phyloP scores from a whole-genome alignment of 1,284 basidiomycete species.

The Moesziomyces antarcticus region DNA sequence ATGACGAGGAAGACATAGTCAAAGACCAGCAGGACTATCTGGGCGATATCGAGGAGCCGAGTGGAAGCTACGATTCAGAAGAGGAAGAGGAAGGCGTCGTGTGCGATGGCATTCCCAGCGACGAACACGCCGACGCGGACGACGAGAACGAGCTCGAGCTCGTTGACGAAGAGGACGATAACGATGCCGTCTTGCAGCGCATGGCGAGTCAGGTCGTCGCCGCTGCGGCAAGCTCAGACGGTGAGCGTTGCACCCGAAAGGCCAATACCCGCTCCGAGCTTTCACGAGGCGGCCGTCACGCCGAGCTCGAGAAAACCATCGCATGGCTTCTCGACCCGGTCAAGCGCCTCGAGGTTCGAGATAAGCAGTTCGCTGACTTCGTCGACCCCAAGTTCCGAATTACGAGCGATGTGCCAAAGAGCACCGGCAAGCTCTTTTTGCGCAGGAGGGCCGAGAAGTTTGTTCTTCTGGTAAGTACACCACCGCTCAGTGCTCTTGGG shows the following conservation, averaged over 20 bases:
- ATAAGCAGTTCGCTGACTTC: slow-evolving; percentile 18
- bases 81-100: background rate
- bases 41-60: no score
- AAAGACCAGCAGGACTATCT: background rate
- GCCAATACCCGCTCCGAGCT: no score
- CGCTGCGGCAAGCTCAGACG: background rate
- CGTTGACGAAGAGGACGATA: slow-evolving; percentile 5
- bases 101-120: no score
- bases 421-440: slow-evolving; percentile 9
- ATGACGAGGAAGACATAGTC: no score
- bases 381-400: slow-evolving; percentile 1
- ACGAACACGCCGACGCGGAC: no score
- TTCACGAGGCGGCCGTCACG: background rate
- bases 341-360: slow-evolving; percentile 15
- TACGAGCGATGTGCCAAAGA: slow-evolving; percentile 3
- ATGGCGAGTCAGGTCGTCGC: background rate
- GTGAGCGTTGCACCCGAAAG: background rate
- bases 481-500: no score
- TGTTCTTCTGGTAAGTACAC: slow-evolving; percentile 15
- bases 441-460: slow-evolving; percentile 9
- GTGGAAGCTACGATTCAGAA: background rate
- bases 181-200: background rate
- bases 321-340: slow-evolving; percentile 1
- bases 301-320: background rate
- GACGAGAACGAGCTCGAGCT: background rate